Evolutionary conservation across 257 asterid species (phyloP), one percentile per base, ranked within the genome.

Genomic region (Fraxinus anomala): DNA sequence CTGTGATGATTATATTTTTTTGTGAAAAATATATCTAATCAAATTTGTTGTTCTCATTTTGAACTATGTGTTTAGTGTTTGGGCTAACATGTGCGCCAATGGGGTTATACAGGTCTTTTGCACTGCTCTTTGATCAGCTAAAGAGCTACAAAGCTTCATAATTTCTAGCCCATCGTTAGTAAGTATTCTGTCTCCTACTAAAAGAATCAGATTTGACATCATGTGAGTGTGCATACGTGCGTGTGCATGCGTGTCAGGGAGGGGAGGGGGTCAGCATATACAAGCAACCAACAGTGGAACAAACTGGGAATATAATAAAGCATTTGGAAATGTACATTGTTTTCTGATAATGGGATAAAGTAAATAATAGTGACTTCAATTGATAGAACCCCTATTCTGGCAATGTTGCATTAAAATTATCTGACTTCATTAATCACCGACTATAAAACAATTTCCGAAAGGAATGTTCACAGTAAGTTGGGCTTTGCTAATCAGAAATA

Each of bases 391-490:
- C 23, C 28, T 1, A 70, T 40, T 4, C 31, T 23, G 28, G 28
- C 16, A 47, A 40, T n/a, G 59, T 24, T 19, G 65, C 71, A 72
- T 2, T 33, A 33, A 77, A 63, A 44, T 36, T 61, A 31, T 74
- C 70, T 23, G 8, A 37, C 56, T 61, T 37, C 3, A 51, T n/a
- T 28, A 23, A 72, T 51, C 71, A 33, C 24, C 1, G 78, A 65
- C 42, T 10, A 61, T 67, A 68, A n/a, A 51, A 49, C 66, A 73
- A 83, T 47, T 37, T 54, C 56, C 7, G 63, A 74, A 79, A 40
- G 67, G 49, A 40, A 37, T 75, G 7, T 24, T 56, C 26, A 30
- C 34, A 70, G 65, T 19, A 65, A 79, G 61, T 68, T 71, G 79
- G 5, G 78, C 39, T 70, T 80, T 65, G 76, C 72, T 26, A 63